These are phyloP conservation scores for Gastrodia elata DNA, from an alignment of 106 monocot genomes.

Conservation along the genomic window DNA sequence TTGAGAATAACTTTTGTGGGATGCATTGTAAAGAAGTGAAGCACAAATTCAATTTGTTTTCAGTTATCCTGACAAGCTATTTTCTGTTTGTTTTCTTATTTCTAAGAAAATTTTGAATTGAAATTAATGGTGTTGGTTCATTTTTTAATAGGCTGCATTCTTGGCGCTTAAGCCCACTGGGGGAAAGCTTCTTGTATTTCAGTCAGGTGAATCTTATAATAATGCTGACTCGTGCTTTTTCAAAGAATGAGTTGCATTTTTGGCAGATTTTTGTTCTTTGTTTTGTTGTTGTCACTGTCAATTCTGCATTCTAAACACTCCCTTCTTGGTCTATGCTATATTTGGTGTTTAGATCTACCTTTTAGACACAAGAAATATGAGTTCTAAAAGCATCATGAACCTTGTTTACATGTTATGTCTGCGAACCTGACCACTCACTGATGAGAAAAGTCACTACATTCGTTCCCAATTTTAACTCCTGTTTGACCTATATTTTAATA, in stretches of 20 bases:
- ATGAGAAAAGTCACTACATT: not conserved
- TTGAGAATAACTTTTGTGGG: not conserved
- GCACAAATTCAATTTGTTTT: not conserved
- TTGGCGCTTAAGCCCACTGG: conserved; percentile 90
- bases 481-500: not conserved
- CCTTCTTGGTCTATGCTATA: not conserved
- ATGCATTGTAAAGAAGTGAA: not conserved
- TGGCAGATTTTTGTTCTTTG: not conserved
- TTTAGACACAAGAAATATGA: not conserved
- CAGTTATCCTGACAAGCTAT: not conserved
- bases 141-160: conserved; percentile 62
- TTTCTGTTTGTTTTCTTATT: not conserved
- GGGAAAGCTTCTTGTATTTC: conserved; percentile 96
- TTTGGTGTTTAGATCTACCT: not conserved
- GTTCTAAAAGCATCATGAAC: not conserved
- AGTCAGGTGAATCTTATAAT: conserved; percentile 51
- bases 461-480: not conserved
- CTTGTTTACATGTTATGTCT: not conserved
- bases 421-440: not conserved
- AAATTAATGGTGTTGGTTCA: not conserved
- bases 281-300: not conserved
- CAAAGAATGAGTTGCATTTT: not conserved
- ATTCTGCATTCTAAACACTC: not conserved
- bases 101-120: conserved; percentile 8
- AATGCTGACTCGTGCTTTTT: not conserved